Conservation (phyloP, 768 basidiomycete genomes). For the Cystobasidium onofrii region DNA sequence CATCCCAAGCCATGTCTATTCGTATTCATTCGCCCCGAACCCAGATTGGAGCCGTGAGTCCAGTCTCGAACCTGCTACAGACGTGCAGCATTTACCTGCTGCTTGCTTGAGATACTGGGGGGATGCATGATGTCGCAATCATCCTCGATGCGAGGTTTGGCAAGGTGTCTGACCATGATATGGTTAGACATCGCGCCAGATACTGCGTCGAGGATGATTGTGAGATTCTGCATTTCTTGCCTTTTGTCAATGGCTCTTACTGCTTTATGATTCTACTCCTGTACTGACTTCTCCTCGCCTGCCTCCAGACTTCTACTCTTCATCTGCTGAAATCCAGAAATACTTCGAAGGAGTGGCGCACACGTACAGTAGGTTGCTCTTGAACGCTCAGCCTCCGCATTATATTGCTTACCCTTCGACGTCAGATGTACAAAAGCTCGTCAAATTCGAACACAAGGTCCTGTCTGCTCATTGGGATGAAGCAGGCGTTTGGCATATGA, state of each 20-base stretch:
- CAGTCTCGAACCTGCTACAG: neutral
- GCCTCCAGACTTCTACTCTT: neutral
- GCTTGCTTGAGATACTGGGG: neutral
- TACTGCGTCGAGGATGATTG: no score
- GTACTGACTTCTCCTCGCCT: no score
- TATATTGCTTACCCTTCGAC: neutral
- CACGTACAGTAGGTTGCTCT: neutral
- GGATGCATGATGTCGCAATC: no score
- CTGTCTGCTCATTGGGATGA: neutral
- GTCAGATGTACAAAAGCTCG: neutral
- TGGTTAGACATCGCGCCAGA: no score
- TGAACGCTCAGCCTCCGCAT: neutral
- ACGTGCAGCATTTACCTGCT: neutral
- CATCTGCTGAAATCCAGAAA: neutral
- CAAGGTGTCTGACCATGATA: no score
- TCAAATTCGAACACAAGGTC: slow-evolving; percentile 8
- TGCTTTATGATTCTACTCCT: no score
- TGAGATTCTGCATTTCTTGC: no score
- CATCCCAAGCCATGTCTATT: slow-evolving; percentile 1
- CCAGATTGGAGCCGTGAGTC: neutral
- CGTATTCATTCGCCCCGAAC: neutral
- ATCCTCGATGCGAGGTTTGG: no score
- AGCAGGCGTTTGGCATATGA: neutral
- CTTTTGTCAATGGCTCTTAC: no score
- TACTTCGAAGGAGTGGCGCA: neutral